Percentiles rank a stretch among this genome's conserved stretches.
phyloP scores from a whole-genome alignment of 805 yeast genomes.

The Millerozyma miso region DNA sequence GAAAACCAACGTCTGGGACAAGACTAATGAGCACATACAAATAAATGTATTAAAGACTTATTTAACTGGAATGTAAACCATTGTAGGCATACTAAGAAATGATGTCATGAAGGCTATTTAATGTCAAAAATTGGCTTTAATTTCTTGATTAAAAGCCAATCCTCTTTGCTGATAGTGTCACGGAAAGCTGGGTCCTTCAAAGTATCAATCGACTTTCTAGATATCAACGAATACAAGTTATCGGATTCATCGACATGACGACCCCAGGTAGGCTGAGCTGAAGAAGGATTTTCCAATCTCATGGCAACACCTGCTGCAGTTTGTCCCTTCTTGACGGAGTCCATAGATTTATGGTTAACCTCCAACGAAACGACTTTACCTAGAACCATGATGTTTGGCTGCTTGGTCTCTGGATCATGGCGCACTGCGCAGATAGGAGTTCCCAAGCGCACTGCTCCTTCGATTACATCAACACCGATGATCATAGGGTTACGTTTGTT shows the following conservation, averaged over 20 bases:
- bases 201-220: conserved; percentile 92
- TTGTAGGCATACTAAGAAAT: background rate
- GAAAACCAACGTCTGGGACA: no score
- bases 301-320: conserved; percentile 98
- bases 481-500: conserved; percentile 99
- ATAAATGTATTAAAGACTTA: background rate
- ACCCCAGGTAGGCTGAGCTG: conserved; percentile 97
- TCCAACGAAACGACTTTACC: conserved; percentile 93
- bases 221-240: conserved; percentile 79
- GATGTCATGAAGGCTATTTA: conserved; percentile 32
- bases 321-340: conserved; percentile 85
- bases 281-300: conserved; percentile 89
- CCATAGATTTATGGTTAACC: conserved; percentile 86
- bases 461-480: conserved; percentile 95
- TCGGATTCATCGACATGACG: conserved; percentile 97
- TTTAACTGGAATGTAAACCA: background rate
- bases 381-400: conserved; percentile 61
- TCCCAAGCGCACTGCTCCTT: conserved; percentile 85
- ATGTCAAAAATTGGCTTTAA: conserved; percentile 88
- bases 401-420: conserved; percentile 79
- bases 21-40: background rate
- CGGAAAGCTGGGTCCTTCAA: conserved; percentile 98
- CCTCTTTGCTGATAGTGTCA: conserved; percentile 88
- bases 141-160: conserved; percentile 88
- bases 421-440: conserved; percentile 96